Evolutionary conservation across 2,329 filamentous ascomycete genomes (phyloP).

Genomic region (Gaeumannomyces tritici): DNA sequence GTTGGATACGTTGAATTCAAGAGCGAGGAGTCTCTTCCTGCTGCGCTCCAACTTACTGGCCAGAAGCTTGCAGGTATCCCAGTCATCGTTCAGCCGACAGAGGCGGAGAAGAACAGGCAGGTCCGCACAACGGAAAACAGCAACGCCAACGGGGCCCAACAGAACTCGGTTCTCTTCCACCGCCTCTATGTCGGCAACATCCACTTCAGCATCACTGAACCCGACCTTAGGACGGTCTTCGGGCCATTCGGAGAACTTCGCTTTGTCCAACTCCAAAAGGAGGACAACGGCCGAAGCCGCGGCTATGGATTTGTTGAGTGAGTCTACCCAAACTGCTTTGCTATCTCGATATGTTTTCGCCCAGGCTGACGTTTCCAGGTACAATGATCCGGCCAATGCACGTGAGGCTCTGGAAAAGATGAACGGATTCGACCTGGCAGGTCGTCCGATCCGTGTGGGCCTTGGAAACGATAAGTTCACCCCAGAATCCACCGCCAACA

Average conservation of each 20-base stretch:
- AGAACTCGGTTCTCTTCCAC: constrained; percentile 88
- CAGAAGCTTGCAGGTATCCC: constrained; percentile 98
- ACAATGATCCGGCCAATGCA: constrained; percentile 81
- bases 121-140: constrained; percentile 55
- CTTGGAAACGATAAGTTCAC: constrained; percentile 99
- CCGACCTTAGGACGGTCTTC: constrained; percentile 91
- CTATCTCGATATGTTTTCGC: not conserved
- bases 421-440: constrained; percentile 98
- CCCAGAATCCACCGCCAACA: constrained; percentile 87
- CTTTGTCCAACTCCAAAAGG: constrained; percentile 95
- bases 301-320: constrained; percentile 99
- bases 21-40: constrained; percentile 83
- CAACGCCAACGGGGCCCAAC: constrained; percentile 57
- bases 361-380: constrained; percentile 40
- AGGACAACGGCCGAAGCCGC: constrained; percentile 80
- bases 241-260: constrained; percentile 96
- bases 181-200: constrained; percentile 98
- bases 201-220: constrained; percentile 97
- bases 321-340: constrained; percentile 26
- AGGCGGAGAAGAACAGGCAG: constrained; percentile 98
- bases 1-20: constrained; percentile 99
- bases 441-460: constrained; percentile 93
- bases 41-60: constrained; percentile 95
- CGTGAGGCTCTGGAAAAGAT: constrained; percentile 96
- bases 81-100: constrained; percentile 95